Conservation (phyloP, 2,329 filamentous ascomycete genomes). For the Aspergillus fijiensis region DNA sequence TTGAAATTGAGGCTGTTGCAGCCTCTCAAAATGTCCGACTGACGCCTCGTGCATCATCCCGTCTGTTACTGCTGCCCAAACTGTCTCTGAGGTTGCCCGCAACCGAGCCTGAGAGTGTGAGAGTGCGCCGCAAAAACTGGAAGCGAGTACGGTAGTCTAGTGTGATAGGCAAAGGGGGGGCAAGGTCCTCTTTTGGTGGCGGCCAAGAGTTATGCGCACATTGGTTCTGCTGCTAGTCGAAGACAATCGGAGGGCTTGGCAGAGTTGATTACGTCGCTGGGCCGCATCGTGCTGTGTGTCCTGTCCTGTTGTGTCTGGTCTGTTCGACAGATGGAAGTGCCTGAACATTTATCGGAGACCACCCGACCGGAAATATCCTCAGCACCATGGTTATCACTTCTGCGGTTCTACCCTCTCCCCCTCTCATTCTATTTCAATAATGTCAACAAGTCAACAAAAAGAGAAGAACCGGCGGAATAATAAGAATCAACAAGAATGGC, state of each 20-base stretch:
- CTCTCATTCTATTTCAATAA: neutral
- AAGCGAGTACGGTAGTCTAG: neutral
- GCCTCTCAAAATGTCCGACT: neutral
- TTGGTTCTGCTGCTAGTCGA: neutral
- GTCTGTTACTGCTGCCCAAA: neutral
- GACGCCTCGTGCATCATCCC: neutral
- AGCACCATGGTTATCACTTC: too few species aligned
- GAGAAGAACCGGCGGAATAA: neutral
- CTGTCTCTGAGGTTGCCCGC: too few species aligned
- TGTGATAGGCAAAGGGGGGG: neutral
- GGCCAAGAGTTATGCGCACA: neutral
- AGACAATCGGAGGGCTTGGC: neutral
- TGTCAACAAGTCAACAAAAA: neutral
- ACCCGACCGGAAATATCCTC: too few species aligned
- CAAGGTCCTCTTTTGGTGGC: neutral
- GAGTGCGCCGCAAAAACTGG: neutral
- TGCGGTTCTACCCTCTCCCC: neutral
- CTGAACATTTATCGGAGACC: too few species aligned
- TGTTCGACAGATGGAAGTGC: too few species aligned
- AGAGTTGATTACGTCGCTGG: neutral
- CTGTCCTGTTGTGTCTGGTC: too few species aligned
- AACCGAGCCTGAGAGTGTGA: neutral
- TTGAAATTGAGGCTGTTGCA: neutral
- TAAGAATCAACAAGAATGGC: neutral
- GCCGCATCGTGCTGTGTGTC: neutral